These are phyloP conservation scores for Ettlia oleoabundans DNA, from an alignment of 139 green algal species.

Conservation along the genomic window DNA sequence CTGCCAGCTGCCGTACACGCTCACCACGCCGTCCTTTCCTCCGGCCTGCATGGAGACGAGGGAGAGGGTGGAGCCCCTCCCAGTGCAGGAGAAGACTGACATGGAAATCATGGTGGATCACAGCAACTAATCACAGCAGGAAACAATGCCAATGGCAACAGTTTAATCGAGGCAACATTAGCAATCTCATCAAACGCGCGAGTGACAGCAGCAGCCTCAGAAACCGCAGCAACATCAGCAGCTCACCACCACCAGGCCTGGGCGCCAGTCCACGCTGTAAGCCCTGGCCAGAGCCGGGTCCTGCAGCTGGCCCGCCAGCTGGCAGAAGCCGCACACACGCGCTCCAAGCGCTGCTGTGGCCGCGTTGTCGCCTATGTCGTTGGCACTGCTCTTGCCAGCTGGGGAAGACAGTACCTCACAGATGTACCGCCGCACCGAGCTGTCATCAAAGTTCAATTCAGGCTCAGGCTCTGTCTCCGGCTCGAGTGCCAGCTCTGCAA, in stretches of 20 bases:
- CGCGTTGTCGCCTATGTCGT: too few species aligned
- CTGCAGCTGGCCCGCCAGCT: slow-evolving; percentile 10
- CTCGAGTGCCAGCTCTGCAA: background rate
- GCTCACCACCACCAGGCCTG: slow-evolving; percentile 40
- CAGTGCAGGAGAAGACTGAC: too few species aligned
- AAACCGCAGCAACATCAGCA: too few species aligned
- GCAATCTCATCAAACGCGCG: too few species aligned
- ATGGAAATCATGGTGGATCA: too few species aligned
- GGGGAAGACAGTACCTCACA: background rate
- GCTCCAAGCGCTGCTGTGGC: background rate
- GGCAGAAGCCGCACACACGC: background rate
- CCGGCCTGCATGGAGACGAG: too few species aligned
- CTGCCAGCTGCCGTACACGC: slow-evolving; percentile 15
- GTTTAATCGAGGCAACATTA: too few species aligned
- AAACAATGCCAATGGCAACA: too few species aligned
- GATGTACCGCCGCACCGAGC: slow-evolving; percentile 37
- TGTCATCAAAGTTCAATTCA: slow-evolving; percentile 30
- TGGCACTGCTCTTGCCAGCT: too few species aligned
- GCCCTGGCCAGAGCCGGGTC: slow-evolving; percentile 28
- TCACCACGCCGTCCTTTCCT: slow-evolving; percentile 34
- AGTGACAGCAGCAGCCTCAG: too few species aligned
- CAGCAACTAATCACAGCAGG: too few species aligned
- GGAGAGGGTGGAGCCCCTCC: too few species aligned
- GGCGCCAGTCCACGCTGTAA: slow-evolving; percentile 39
- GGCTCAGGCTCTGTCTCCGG: background rate